A percentile compares a stretch with the other conserved stretches of the same genome.
phyloP scores from a whole-genome alignment of 805 yeast species.

The Wickerhamomyces bovis region DNA sequence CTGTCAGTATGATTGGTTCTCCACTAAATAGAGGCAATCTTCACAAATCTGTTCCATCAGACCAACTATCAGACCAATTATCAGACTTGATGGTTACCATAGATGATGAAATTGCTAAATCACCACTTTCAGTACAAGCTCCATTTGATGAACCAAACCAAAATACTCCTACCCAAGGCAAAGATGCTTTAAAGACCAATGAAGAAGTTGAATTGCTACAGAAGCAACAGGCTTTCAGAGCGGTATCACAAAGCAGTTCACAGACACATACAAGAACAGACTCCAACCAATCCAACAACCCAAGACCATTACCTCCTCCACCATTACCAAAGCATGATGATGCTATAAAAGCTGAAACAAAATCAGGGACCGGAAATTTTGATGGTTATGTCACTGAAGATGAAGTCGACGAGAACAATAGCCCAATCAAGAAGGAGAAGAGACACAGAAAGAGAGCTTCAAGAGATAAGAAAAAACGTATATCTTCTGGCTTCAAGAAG shows the following conservation, averaged over 20 bases:
- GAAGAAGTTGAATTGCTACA: neutral
- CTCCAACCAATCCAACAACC: constrained; percentile 3
- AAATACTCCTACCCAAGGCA: neutral
- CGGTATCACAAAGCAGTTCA: neutral
- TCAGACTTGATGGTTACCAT: constrained; percentile 10
- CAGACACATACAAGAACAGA: neutral
- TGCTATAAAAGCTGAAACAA: constrained; percentile 6
- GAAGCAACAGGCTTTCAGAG: neutral
- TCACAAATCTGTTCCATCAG: neutral
- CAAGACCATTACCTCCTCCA: constrained; percentile 25
- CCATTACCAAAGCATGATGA: constrained; percentile 23
- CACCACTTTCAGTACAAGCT: neutral
- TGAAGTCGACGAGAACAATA: constrained; percentile 8
- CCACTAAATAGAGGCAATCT: neutral
- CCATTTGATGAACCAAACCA: neutral
- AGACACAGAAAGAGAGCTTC: constrained; percentile 1
- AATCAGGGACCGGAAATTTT: constrained; percentile 4
- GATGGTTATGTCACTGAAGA: constrained; percentile 25
- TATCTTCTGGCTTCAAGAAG: constrained; percentile 12
- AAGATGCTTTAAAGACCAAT: neutral
- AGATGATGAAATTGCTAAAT: constrained; percentile 6
- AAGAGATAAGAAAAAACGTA: constrained; percentile 6
- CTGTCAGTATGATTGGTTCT: constrained; percentile 12
- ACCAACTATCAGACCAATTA: constrained; percentile 3
- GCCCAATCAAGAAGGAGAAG: neutral